Conservation (phyloP, 1,284 basidiomycete genomes). For the Ganoderma multipileum region DNA sequence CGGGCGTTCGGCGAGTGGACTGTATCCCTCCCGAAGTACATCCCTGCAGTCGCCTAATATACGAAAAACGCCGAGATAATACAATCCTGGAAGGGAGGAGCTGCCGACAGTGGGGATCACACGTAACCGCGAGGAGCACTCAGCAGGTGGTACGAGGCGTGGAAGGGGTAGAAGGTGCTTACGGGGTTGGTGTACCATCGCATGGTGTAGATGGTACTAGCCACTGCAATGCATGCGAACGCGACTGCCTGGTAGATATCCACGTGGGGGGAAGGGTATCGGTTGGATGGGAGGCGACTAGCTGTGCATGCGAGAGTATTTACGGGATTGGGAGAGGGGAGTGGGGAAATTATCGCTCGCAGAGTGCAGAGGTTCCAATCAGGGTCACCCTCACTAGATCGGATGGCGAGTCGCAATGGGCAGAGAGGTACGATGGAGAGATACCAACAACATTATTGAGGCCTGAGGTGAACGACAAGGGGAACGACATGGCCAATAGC, state of each 20-base stretch:
- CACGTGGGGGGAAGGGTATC: constrained; percentile 31
- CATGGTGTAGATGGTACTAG: not conserved
- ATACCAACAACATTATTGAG: too few relatives aligned
- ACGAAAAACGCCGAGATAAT: not conserved
- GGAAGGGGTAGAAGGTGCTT: not conserved
- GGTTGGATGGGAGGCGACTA: too few relatives aligned
- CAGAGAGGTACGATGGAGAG: too few relatives aligned
- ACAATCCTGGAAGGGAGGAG: not conserved
- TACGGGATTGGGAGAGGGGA: too few relatives aligned
- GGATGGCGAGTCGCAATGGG: too few relatives aligned
- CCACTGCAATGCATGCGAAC: not conserved
- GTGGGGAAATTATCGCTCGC: too few relatives aligned
- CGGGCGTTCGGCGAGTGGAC: too few relatives aligned
- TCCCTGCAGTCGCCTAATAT: not conserved
- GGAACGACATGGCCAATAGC: too few relatives aligned
- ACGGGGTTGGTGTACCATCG: not conserved
- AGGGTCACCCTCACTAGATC: too few relatives aligned
- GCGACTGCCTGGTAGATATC: constrained; percentile 43
- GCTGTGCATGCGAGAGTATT: too few relatives aligned
- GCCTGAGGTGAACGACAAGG: too few relatives aligned
- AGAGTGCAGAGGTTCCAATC: too few relatives aligned
- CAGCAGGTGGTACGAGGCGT: not conserved
- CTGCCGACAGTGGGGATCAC: not conserved
- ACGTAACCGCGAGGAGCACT: not conserved
- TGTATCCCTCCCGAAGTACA: not conserved